Conservation (phyloP, 202 grass and related monocot species). For the Setaria viridis region DNA sequence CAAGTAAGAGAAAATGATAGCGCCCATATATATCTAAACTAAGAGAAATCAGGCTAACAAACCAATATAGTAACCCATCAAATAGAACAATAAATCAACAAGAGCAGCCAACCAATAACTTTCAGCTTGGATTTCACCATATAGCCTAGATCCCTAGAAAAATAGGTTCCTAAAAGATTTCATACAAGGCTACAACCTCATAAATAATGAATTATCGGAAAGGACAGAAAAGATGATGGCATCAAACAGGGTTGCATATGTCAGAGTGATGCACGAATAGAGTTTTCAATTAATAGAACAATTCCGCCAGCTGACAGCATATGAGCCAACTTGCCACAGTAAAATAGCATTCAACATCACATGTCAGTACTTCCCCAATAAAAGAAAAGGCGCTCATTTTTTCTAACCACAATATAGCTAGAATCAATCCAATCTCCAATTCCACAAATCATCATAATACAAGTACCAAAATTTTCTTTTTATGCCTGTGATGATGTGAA, state of each 20-base stretch:
- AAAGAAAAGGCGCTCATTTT: constrained; percentile 22
- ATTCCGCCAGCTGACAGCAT: constrained; percentile 20
- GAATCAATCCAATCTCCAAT: neutral
- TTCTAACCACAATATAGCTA: constrained; percentile 33
- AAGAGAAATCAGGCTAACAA: constrained; percentile 17
- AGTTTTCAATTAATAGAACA: constrained; percentile 21
- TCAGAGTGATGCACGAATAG: constrained; percentile 4
- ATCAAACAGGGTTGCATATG: constrained; percentile 21
- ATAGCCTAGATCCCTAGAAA: constrained; percentile 23
- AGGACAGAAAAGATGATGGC: neutral
- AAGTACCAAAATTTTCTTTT: neutral
- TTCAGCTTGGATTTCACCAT: neutral
- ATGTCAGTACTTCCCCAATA: constrained; percentile 18
- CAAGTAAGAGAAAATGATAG: neutral
- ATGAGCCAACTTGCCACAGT: constrained; percentile 25
- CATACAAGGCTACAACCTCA: neutral
- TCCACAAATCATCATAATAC: constrained; percentile 19
- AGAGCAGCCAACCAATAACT: constrained; percentile 8
- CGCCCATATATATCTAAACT: neutral
- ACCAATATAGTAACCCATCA: constrained; percentile 25
- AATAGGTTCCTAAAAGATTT: constrained; percentile 17
- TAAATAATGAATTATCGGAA: constrained; percentile 1
- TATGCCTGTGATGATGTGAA: constrained; percentile 2
- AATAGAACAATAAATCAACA: neutral
- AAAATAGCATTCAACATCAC: constrained; percentile 23